Evolutionary conservation across 495 filamentous ascomycete species (phyloP).

Genomic region (Lasiosphaeria hispida): DNA sequence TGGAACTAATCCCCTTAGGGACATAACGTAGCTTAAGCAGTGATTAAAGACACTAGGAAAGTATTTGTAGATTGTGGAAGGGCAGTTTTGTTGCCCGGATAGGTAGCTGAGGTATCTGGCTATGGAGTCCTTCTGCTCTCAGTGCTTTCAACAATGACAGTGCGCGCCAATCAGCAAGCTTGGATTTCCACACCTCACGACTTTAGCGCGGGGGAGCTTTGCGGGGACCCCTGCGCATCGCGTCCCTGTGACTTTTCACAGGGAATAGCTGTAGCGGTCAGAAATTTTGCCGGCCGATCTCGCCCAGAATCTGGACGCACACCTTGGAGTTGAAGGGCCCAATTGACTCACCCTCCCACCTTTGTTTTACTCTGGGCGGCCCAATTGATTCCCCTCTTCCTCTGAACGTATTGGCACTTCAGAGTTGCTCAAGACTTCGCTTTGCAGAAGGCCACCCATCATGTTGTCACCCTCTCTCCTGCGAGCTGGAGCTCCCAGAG

Average conservation of each 20-base stretch:
- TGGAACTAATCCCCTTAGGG: too few relatives aligned
- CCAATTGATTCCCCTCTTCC: not conserved
- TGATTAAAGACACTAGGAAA: not conserved
- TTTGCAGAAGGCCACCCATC: slow-evolving; percentile 1
- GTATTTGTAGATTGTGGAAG: not conserved
- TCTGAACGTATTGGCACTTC: not conserved
- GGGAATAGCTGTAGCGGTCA: slow-evolving; percentile 17
- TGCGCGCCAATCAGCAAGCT: slow-evolving; percentile 30
- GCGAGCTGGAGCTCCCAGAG: slow-evolving; percentile 38
- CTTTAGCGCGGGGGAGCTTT: slow-evolving; percentile 16
- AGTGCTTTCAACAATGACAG: not conserved
- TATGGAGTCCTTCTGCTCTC: not conserved
- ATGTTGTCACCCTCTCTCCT: slow-evolving; percentile 42
- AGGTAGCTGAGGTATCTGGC: not conserved
- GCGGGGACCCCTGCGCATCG: slow-evolving; percentile 29
- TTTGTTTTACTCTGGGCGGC: not conserved
- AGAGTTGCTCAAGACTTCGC: too few relatives aligned
- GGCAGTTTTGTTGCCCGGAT: not conserved
- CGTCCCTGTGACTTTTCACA: slow-evolving; percentile 27
- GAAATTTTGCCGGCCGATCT: slow-evolving; percentile 31
- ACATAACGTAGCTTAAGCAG: too few relatives aligned
- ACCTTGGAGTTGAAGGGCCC: not conserved
- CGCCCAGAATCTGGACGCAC: slow-evolving; percentile 28
- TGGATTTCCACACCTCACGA: slow-evolving; percentile 21
- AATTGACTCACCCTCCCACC: slow-evolving; percentile 18